Base-by-base conservation (phyloP, 441 rosid genomes). In the Gossypium gossypioides region DNA sequence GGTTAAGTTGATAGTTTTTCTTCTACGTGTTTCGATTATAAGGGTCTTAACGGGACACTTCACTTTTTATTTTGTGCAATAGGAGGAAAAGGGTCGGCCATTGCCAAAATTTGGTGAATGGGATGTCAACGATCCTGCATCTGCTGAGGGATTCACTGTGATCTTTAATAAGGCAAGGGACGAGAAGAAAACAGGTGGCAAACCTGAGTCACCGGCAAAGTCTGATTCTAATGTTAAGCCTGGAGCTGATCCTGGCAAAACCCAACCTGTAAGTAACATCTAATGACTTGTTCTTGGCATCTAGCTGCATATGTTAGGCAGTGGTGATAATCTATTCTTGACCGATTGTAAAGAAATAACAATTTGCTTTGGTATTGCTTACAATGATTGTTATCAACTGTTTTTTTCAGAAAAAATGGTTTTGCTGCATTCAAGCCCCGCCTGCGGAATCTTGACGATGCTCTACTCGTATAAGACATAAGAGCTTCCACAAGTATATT, bases 21-120 rank as follows among this genome's bases (percentile, higher is more conserved):
- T 59, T 58, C 42, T 63, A 51, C 19, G 3, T 15, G 8, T 13
- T n/a, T 29, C 12, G 13, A 8, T 51, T 21, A 5, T 15, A 48
- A 34, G 55, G 29, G 9, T 52, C 71, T 34, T 63, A 55, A 73
- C 2, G 16, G 5, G 32, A 57, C 15, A 34, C 59, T 64, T 21
- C n/a, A 6, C 15, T 29, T 68, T 50, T 46, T 44, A 27, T 67
- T 77, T 66, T 52, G 68, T 7, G 13, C n/a, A 65, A 67, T 82
- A 88, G 88, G 90, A 88, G 89, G 90, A 88, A 15, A 74, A 82
- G 71, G 93, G 89, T 78, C 86, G 76, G 51, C 89, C 93, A 18
- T 80, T 87, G 85, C 93, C 91, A 34, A 89, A 89, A 75, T 89
- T 89, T 62, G 93, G 93, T 24, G 93, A 89, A 81, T 89, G 93